phyloP scores from a whole-genome alignment of 2,329 filamentous ascomycete species.

The Penicillium sp. region DNA sequence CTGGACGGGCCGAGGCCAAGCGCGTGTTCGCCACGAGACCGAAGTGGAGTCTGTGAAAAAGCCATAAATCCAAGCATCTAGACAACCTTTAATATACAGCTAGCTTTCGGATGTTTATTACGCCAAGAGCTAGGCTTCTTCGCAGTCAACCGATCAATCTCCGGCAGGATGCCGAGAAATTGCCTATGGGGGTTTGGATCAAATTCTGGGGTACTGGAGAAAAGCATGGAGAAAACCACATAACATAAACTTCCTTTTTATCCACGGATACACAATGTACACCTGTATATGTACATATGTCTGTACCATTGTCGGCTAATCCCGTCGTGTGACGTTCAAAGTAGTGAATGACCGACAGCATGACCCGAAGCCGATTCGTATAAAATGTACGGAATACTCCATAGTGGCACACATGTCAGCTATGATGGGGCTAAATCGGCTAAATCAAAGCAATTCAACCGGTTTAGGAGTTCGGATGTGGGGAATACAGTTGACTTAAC shows the following conservation, averaged over 20 bases:
- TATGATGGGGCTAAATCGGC: neutral
- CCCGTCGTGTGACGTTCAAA: neutral
- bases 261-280: neutral
- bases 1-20: neutral
- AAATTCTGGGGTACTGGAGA: neutral
- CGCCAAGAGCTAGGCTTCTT: no score
- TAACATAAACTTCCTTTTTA: neutral
- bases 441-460: slow-evolving; percentile 5
- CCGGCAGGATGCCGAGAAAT: slow-evolving; percentile 4
- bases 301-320: neutral
- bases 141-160: neutral
- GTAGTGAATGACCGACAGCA: neutral
- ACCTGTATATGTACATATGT: neutral
- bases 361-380: neutral
- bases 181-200: neutral
- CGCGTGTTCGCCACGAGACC: neutral
- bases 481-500: neutral
- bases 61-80: neutral
- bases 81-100: neutral
- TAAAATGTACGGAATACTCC: neutral
- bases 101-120: neutral
- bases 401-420: neutral
- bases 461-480: neutral
- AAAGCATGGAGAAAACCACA: no score
- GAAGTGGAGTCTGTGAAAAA: neutral